Evolutionary conservation across 169 alveolate species (phyloP), one percentile per base, ranked within the genome.

Genomic region (Perkinsus olseni): DNA sequence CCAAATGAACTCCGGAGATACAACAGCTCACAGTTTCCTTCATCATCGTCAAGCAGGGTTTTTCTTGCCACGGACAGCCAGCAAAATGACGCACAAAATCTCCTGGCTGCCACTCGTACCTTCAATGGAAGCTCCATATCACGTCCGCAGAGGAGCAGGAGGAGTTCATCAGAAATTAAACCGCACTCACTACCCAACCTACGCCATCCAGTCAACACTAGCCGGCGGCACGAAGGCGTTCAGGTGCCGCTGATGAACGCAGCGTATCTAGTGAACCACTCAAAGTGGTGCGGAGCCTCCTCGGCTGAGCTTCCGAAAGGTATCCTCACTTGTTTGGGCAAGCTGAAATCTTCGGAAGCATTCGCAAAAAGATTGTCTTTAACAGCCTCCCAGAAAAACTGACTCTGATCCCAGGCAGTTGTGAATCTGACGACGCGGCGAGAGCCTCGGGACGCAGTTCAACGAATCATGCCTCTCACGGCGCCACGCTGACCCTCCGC

Each of bases 201-300:
- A 39, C 10, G 93, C 95, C 92, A 40, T 39, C 95, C 95, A 93
- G 34, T 93, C 95, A n/a, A 45, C 92, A 20, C 93, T 82, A 13
- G 95, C 95, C 0, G 95, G 95, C 31, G 95, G 95, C 51, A 93
- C 95, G 48, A 93, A 93, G 62, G 95, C 95, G 37, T 93, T 93
- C 93, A 93, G 90, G 92, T 93, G 95, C 24, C 92, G 92, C 93
- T 93, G 95, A 74, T 93, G 95, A 48, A 93, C 92, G 91, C 91
- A 38, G n/a, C n/a, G n/a, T n/a, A n/a, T n/a, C n/a, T n/a, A n/a
- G n/a, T n/a, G n/a, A n/a, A n/a, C n/a, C n/a, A n/a, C n/a, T n/a
- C n/a, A n/a, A n/a, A n/a, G n/a, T n/a, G n/a, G n/a, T n/a, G n/a
- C n/a, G n/a, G n/a, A 0, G 21, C 91, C 28, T 36, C 91, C 91